Evolutionary conservation across 164 flowering plant species (phyloP).

Genomic region (Vitis rupestris): DNA sequence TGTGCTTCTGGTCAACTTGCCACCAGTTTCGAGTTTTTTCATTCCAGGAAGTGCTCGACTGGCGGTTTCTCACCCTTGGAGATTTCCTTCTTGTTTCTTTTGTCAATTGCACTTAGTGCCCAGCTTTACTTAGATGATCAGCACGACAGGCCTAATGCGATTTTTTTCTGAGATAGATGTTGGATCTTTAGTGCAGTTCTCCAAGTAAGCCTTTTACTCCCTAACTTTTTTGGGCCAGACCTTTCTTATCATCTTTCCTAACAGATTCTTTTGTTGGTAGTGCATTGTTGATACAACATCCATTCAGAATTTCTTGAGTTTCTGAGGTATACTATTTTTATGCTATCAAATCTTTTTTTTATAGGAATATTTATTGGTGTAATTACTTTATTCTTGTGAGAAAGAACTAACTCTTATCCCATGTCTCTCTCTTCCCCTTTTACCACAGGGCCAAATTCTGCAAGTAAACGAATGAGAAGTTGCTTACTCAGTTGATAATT

Average conservation of each 20-base stretch:
- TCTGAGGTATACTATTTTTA: constrained; percentile 34
- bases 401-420: background rate
- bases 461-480: constrained; percentile 17
- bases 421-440: background rate
- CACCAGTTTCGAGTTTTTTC: constrained; percentile 49
- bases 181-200: constrained; percentile 50
- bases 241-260: background rate
- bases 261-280: constrained; percentile 22
- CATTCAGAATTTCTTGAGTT: constrained; percentile 26
- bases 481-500: constrained; percentile 24
- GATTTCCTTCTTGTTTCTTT: constrained; percentile 79
- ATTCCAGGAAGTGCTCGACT: constrained; percentile 80
- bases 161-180: constrained; percentile 50
- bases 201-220: constrained; percentile 41
- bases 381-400: background rate
- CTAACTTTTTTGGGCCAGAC: background rate
- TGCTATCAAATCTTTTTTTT: background rate
- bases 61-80: constrained; percentile 77
- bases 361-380: background rate
- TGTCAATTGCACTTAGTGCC: constrained; percentile 90
- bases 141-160: constrained; percentile 55
- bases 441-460: constrained; percentile 51
- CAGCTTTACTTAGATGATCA: constrained; percentile 37
- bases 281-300: constrained; percentile 47
- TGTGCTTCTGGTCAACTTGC: constrained; percentile 58